These are phyloP conservation scores for Lyophyllum shimeji DNA, from an alignment of 768 basidiomycete genomes.

Conservation along the genomic window DNA sequence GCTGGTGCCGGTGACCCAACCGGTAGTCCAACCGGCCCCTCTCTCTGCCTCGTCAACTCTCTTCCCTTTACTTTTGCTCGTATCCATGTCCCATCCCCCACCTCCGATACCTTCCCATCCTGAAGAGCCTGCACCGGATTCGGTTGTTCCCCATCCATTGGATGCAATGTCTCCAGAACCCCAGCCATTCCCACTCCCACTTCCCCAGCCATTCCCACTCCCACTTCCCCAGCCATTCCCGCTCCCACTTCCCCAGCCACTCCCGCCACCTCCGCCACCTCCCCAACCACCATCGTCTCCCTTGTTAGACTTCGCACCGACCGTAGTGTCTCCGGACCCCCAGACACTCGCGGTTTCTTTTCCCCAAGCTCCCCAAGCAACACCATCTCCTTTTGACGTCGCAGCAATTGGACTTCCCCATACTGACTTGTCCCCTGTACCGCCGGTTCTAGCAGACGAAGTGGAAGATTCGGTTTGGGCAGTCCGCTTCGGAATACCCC, in stretches of 20 bases:
- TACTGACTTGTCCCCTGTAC: neutral
- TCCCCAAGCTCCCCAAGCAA: neutral
- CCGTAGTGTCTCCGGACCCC: too few relatives aligned
- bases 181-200: conserved; percentile 7
- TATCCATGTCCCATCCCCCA: neutral
- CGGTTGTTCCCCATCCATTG: neutral
- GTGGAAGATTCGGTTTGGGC: neutral
- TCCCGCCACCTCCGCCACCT: too few relatives aligned
- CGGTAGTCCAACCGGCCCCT: conserved; percentile 1
- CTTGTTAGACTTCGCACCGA: too few relatives aligned
- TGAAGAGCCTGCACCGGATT: neutral
- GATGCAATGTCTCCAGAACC: neutral
- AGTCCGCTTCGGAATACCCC: neutral
- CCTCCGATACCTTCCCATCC: neutral
- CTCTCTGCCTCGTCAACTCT: neutral
- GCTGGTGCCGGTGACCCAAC: conserved; percentile 1
- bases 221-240: too few relatives aligned
- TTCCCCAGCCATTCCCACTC: too few relatives aligned
- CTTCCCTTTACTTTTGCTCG: neutral
- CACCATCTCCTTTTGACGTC: neutral
- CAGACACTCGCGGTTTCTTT: conserved; percentile 2
- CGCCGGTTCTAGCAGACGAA: neutral
- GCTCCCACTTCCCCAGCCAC: neutral
- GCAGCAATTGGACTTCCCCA: neutral
- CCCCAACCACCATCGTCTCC: neutral